Evolutionary conservation across 1,284 basidiomycete species (phyloP).

Genomic region (Peniophora sp.): DNA sequence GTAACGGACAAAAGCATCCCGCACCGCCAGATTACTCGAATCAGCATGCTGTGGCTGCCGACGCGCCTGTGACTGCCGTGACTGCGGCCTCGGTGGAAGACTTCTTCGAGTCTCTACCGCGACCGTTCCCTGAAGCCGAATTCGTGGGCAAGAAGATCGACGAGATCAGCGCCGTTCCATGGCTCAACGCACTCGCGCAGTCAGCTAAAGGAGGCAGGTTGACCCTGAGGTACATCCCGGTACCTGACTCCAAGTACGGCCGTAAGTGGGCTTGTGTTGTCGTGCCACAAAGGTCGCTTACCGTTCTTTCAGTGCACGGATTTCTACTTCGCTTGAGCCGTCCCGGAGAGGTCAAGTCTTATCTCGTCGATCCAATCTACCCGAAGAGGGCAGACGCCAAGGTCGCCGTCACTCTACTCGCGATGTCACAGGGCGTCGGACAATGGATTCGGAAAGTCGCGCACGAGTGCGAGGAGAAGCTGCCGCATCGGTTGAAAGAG

Average conservation of each 20-base stretch:
- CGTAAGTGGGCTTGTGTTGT: constrained; percentile 25
- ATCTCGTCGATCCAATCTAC: constrained; percentile 51
- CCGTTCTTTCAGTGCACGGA: constrained; percentile 41
- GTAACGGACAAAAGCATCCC: constrained; percentile 36
- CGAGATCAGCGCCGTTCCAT: constrained; percentile 45
- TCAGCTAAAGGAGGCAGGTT: constrained; percentile 40
- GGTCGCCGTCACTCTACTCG: constrained; percentile 50
- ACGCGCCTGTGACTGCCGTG: background rate
- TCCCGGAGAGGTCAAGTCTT: constrained; percentile 41
- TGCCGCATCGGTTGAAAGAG: constrained; percentile 34
- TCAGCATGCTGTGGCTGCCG: constrained; percentile 8
- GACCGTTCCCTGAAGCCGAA: constrained; percentile 43
- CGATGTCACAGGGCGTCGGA: constrained; percentile 51
- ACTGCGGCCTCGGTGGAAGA: constrained; percentile 33
- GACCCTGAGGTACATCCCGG: constrained; percentile 35
- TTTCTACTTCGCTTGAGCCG: constrained; percentile 50
- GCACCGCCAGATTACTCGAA: constrained; percentile 6
- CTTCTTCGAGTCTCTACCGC: constrained; percentile 51
- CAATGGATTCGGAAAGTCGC: constrained; percentile 41
- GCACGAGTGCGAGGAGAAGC: constrained; percentile 31
- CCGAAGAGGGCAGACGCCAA: constrained; percentile 53
- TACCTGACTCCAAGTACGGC: constrained; percentile 29
- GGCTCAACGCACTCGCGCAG: constrained; percentile 47
- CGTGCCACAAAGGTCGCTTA: constrained; percentile 3
- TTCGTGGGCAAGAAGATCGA: constrained; percentile 31